Evolutionary conservation across 1,139 yeast species (phyloP), one percentile per base, ranked within the genome.

Genomic region (Taiozyma sp.): DNA sequence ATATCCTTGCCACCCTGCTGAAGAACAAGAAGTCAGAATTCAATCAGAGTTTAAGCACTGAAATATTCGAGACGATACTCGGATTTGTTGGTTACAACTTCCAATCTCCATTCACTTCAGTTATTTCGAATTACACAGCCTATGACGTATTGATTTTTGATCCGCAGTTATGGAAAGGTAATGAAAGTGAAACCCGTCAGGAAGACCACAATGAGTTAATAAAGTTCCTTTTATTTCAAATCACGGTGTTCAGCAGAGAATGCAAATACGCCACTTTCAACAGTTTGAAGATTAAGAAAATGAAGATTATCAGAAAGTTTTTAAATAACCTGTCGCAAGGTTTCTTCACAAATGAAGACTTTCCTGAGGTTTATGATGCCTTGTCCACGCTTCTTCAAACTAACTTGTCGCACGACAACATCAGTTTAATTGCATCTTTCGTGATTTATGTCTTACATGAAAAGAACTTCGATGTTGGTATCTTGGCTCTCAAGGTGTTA

Each of bases 301-400:
- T 84, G 78, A 78, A 79, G 54, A 65, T 83, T 1, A 67, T 84
- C 32, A 78, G 76, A 52, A 74, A 79, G 50, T 61, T 87, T 16
- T 59, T 84, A 2, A 82, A 80, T 50, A 81, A 79, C 19, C 61
- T 80, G 55, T 79, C 77, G 57, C 70, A 63, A 44, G 74, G 67
- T 4, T 63, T 61, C n/a, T 74, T 71, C 51, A 67, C 68, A 5
- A 57, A 59, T n/a, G 70, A 67, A 19, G 57, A 75, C 8, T 51
- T 70, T 2, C 67, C 70, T 1, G 68, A 68, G 4, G 59, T 78
- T 6, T 60, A 64, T 8, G 70, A 67, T 43, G 68, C 80, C 1
- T 58, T 78, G 39, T 57, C 63, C 23, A 62, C 70, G 1, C 55
- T 79, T 23, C 57, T 78, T 2, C 69, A 65, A 46, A 62, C 73